These are phyloP conservation scores for Gymnopilus junonius DNA, from an alignment of 768 basidiomycete genomes.

Conservation along the genomic window DNA sequence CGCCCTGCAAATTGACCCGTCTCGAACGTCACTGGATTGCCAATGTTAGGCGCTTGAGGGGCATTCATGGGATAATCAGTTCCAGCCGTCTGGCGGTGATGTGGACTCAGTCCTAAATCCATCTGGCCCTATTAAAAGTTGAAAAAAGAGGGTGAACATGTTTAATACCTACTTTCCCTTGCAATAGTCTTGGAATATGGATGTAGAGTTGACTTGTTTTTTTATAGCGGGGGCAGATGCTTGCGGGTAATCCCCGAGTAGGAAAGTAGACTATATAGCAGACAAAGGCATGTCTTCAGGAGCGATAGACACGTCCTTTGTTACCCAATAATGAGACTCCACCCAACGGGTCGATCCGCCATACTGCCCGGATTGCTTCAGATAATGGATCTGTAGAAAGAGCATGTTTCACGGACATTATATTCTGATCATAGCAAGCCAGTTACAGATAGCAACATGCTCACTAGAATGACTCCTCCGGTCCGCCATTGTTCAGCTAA, in stretches of 20 bases:
- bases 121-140: slow-evolving; percentile 15
- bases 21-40: slow-evolving; percentile 48
- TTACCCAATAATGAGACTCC: slow-evolving; percentile 9
- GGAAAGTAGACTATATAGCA: slow-evolving; percentile 19
- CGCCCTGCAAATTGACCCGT: slow-evolving; percentile 57
- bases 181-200: neutral
- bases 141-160: neutral
- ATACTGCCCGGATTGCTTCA: slow-evolving; percentile 29
- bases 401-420: slow-evolving; percentile 33
- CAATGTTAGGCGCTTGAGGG: slow-evolving; percentile 29
- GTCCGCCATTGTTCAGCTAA: slow-evolving; percentile 15
- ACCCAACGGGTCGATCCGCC: slow-evolving; percentile 33
- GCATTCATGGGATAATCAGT: slow-evolving; percentile 23
- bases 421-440: slow-evolving; percentile 24
- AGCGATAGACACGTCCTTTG: slow-evolving; percentile 7
- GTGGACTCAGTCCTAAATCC: slow-evolving; percentile 29
- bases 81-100: slow-evolving; percentile 37
- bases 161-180: neutral
- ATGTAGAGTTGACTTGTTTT: neutral
- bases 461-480: slow-evolving; percentile 23
- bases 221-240: slow-evolving; percentile 3
- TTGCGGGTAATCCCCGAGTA: neutral
- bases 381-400: slow-evolving; percentile 28
- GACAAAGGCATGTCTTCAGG: slow-evolving; percentile 1
- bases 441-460: slow-evolving; percentile 28